phyloP scores from a whole-genome alignment of 2,329 filamentous ascomycete genomes.

The Aspergillus quadricinctus region DNA sequence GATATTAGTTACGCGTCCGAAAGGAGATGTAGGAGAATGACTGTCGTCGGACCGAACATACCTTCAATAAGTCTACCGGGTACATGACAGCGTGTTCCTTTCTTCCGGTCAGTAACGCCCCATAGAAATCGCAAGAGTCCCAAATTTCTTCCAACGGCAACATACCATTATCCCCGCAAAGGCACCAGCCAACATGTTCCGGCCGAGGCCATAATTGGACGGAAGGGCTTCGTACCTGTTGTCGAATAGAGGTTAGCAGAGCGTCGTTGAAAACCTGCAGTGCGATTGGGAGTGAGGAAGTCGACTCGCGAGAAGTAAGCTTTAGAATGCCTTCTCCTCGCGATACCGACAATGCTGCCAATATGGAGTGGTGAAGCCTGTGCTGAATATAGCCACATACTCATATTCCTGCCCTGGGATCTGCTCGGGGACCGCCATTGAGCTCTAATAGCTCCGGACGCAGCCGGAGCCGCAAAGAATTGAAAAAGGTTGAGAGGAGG shows the following conservation, averaged over 20 bases:
- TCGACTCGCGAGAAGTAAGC: background rate
- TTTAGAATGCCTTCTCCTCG: background rate
- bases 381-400: conserved; percentile 28
- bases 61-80: conserved; percentile 96
- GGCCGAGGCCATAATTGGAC: conserved; percentile 85
- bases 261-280: background rate
- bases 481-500: conserved; percentile 10
- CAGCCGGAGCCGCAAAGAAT: conserved; percentile 28
- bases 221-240: conserved; percentile 84
- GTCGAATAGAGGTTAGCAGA: conserved; percentile 20
- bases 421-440: conserved; percentile 41
- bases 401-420: conserved; percentile 44
- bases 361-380: background rate
- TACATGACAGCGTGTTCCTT: conserved; percentile 99
- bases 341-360: background rate
- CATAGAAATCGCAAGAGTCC: background rate
- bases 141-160: conserved; percentile 6
- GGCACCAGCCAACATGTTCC: conserved; percentile 94
- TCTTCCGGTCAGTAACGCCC: conserved; percentile 16
- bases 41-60: conserved; percentile 39
- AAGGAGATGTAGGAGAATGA: background rate
- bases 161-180: conserved; percentile 93
- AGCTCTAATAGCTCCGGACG: conserved; percentile 31
- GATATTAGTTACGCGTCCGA: conserved; percentile 2
- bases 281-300: conserved; percentile 1